Conservation (phyloP, 1,284 basidiomycete species). For the Ganoderma multipileum region DNA sequence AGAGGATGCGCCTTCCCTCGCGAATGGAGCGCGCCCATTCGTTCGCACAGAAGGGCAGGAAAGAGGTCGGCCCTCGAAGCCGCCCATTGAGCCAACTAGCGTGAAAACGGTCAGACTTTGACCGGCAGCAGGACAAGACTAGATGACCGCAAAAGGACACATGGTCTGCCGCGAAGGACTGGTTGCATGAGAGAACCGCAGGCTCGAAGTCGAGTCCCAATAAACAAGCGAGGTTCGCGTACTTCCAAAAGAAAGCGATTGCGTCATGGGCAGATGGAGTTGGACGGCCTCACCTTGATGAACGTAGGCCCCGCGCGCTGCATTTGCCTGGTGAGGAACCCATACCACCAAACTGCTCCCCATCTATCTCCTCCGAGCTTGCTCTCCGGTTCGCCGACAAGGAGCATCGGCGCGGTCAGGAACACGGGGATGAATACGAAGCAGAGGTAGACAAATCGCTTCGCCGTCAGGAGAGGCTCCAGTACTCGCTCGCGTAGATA, state of each 20-base stretch:
- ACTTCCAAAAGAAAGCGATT: slow-evolving; percentile 1
- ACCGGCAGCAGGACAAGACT: not conserved
- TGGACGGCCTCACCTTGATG: slow-evolving; percentile 76
- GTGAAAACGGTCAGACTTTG: not conserved
- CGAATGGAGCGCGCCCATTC: slow-evolving; percentile 90
- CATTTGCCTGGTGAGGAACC: slow-evolving; percentile 89
- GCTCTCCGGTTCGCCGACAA: slow-evolving; percentile 71
- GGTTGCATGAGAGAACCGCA: not conserved
- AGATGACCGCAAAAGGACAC: not conserved
- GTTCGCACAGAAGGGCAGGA: slow-evolving; percentile 89
- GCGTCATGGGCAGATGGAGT: slow-evolving; percentile 1
- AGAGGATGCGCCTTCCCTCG: slow-evolving; percentile 87
- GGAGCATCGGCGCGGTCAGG: slow-evolving; percentile 83
- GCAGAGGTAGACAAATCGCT: slow-evolving; percentile 87
- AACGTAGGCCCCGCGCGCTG: slow-evolving; percentile 96
- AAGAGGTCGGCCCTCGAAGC: slow-evolving; percentile 96
- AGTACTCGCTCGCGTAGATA: slow-evolving; percentile 67
- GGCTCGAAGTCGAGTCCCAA: not conserved
- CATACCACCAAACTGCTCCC: slow-evolving; percentile 97
- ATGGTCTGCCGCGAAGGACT: not conserved
- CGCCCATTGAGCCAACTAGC: slow-evolving; percentile 96
- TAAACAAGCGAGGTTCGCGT: not conserved
- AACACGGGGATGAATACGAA: slow-evolving; percentile 91
- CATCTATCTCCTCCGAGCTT: slow-evolving; percentile 73
- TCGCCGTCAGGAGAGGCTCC: slow-evolving; percentile 87